These are phyloP conservation scores for Rhizopogon roseolus DNA, from an alignment of 768 basidiomycete species.

Conservation along the genomic window DNA sequence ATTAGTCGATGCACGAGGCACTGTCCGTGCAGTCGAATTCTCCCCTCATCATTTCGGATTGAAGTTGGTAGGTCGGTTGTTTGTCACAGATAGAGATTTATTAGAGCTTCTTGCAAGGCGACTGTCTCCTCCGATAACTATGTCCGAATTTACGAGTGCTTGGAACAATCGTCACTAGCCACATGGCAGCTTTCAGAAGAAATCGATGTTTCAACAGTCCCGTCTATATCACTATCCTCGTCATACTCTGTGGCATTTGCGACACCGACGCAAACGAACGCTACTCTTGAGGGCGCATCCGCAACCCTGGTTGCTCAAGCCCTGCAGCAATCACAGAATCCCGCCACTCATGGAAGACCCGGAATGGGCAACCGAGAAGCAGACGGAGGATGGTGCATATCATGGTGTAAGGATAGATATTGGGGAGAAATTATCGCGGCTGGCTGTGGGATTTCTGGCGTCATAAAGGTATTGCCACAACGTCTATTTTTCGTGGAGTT, in stretches of 20 bases:
- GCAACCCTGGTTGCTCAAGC: conserved; percentile 62
- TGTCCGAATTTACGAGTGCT: conserved; percentile 86
- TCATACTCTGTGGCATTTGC: conserved; percentile 56
- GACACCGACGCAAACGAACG: conserved; percentile 64
- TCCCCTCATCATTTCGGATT: conserved; percentile 84
- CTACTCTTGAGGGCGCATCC: conserved; percentile 48
- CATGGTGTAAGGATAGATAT: conserved; percentile 95
- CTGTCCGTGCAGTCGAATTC: conserved; percentile 83
- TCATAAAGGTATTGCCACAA: conserved; percentile 57
- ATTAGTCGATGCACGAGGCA: conserved; percentile 80
- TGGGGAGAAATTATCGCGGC: conserved; percentile 91
- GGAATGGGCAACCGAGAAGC: conserved; percentile 69
- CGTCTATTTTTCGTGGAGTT: background rate
- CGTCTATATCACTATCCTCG: conserved; percentile 35
- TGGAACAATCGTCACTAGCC: conserved; percentile 66
- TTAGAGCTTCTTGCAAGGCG: conserved; percentile 45
- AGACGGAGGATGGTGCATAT: conserved; percentile 88
- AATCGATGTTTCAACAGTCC: conserved; percentile 63
- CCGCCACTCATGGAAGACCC: conserved; percentile 28
- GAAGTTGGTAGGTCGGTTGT: conserved; percentile 58
- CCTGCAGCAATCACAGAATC: conserved; percentile 45
- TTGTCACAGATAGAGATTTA: background rate
- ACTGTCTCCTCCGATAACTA: conserved; percentile 84
- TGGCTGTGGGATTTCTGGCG: conserved; percentile 63
- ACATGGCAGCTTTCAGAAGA: conserved; percentile 76